Evolutionary conservation across 202 grass and related monocot species (phyloP).

Genomic region (Hordeum pubiflorum): DNA sequence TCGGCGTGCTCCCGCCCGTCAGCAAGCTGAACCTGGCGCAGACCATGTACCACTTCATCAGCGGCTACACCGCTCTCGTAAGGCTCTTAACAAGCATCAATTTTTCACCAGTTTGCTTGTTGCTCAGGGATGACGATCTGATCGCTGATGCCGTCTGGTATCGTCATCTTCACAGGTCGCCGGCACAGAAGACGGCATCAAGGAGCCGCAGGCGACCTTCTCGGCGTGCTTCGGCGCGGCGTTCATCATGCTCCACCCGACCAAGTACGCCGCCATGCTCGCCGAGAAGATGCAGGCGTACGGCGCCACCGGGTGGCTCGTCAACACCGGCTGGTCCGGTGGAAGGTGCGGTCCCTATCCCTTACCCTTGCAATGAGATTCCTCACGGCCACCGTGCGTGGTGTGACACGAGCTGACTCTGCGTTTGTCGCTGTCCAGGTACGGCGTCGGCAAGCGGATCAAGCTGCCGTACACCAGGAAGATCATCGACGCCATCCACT

Average conservation of each 20-base stretch:
- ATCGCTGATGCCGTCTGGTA: not conserved
- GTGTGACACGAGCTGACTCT: not conserved
- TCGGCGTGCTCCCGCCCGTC: conserved; percentile 90
- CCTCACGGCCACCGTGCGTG: not conserved
- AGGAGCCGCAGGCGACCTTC: conserved; percentile 95
- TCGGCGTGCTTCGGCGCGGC: conserved; percentile 96
- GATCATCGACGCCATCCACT: conserved; percentile 98
- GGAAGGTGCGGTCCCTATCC: conserved; percentile 46
- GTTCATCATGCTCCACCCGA: conserved; percentile 98
- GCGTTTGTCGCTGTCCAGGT: conserved; percentile 34
- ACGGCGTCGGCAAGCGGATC: conserved; percentile 92
- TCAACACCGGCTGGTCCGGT: conserved; percentile 98
- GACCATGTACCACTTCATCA: conserved; percentile 99
- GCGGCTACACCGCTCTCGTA: conserved; percentile 95
- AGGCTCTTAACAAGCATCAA: not conserved
- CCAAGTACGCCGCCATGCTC: conserved; percentile 94
- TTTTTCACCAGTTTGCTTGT: not conserved
- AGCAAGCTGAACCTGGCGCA: conserved; percentile 95
- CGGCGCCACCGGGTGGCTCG: conserved; percentile 92
- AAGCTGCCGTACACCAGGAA: conserved; percentile 81
- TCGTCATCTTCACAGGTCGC: conserved; percentile 44
- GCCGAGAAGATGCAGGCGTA: conserved; percentile 98
- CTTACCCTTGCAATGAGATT: not conserved
- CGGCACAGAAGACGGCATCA: conserved; percentile 92
- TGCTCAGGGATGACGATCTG: not conserved